Percentiles rank a stretch among this genome's conserved stretches.
These are phyloP conservation scores for Skeletonema potamos DNA, from an alignment of 108 stramenopile genomes.

Conservation along the genomic window DNA sequence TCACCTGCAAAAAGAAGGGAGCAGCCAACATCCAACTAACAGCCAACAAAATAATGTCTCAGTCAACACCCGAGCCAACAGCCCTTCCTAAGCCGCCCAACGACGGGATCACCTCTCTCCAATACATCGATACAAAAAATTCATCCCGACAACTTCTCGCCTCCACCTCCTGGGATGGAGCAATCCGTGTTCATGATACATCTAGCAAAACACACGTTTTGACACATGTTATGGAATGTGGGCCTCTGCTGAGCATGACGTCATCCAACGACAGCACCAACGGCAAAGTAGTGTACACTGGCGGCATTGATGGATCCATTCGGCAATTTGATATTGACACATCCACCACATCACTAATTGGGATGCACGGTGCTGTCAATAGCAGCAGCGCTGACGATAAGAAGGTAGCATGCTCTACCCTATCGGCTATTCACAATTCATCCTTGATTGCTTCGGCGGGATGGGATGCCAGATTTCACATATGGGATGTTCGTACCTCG, in stretches of 20 bases:
- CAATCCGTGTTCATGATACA: slow-evolving; percentile 68
- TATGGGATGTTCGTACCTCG: slow-evolving; percentile 68
- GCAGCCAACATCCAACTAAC: too few relatives aligned
- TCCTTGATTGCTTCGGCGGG: slow-evolving; percentile 67
- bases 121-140: slow-evolving; percentile 2
- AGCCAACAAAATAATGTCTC: slow-evolving; percentile 18
- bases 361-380: slow-evolving; percentile 19
- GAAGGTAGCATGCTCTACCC: slow-evolving; percentile 48
- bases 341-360: slow-evolving; percentile 24
- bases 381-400: background rate
- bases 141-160: slow-evolving; percentile 41
- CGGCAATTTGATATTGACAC: slow-evolving; percentile 41
- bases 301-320: slow-evolving; percentile 70
- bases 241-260: slow-evolving; percentile 74
- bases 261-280: background rate
- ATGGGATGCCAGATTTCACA: slow-evolving; percentile 64
- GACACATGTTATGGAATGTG: slow-evolving; percentile 63
- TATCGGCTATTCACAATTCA: slow-evolving; percentile 3
- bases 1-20: too few relatives aligned
- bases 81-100: slow-evolving; percentile 65
- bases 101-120: slow-evolving; percentile 79
- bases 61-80: slow-evolving; percentile 55
- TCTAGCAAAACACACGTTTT: slow-evolving; percentile 17
- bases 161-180: slow-evolving; percentile 81
- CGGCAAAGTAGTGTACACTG: slow-evolving; percentile 46